Percentiles rank a stretch among this genome's conserved stretches.
phyloP scores from a whole-genome alignment of 306 rosid genomes.

The Oxytropis ochrocephala region DNA sequence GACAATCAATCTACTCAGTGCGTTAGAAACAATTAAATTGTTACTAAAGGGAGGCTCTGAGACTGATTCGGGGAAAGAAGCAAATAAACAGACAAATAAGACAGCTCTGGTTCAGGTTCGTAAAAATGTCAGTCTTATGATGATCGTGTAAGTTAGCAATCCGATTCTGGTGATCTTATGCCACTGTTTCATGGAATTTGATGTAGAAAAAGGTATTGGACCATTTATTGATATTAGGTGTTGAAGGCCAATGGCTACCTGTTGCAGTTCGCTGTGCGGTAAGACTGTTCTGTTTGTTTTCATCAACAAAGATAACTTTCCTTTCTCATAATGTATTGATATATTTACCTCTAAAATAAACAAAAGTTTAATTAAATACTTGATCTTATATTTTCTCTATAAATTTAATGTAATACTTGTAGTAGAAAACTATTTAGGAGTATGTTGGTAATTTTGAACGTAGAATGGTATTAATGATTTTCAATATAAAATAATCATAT shows the following conservation, averaged over 20 bases:
- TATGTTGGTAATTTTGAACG: neutral
- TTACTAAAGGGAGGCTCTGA: constrained; percentile 67
- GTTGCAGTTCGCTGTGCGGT: constrained; percentile 76
- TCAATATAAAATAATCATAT: neutral
- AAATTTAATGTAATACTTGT: neutral
- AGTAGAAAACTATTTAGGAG: neutral
- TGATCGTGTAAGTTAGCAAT: constrained; percentile 19
- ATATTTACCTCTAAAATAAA: neutral
- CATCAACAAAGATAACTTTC: constrained; percentile 4
- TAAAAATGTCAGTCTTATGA: neutral
- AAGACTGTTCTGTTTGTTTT: neutral
- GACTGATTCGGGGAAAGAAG: constrained; percentile 70
- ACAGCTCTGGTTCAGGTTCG: constrained; percentile 79
- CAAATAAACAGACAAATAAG: constrained; percentile 67
- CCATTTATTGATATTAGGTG: constrained; percentile 71
- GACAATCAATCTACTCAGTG: constrained; percentile 90
- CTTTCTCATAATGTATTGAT: neutral
- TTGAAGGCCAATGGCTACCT: constrained; percentile 97
- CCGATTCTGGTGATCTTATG: constrained; percentile 24
- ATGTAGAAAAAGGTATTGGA: constrained; percentile 77
- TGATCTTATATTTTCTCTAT: neutral
- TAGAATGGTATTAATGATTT: neutral
- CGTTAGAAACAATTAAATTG: constrained; percentile 70
- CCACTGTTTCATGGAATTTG: constrained; percentile 22
- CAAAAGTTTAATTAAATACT: neutral